These are phyloP conservation scores for Bromus sterilis DNA, from an alignment of 176 grass and related monocot genomes.

Conservation along the genomic window DNA sequence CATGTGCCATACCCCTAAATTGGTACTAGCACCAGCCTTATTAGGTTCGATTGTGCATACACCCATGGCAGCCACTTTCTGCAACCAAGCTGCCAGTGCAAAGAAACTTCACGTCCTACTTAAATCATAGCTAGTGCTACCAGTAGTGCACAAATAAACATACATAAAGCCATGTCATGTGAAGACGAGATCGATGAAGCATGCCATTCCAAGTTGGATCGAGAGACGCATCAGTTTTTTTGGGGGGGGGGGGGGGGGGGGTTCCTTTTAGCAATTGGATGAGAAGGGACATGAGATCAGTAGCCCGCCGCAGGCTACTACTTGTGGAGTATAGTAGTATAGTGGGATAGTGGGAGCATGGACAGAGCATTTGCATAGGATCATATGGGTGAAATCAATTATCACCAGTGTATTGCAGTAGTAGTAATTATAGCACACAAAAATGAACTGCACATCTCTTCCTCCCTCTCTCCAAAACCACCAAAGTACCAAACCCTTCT, in stretches of 20 bases:
- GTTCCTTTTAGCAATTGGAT: no score
- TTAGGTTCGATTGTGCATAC: not conserved
- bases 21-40: not conserved
- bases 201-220: conserved; percentile 6
- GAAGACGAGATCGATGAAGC: not conserved
- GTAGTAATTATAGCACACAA: no score
- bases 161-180: not conserved
- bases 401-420: no score
- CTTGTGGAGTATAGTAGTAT: not conserved
- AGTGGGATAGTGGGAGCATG: no score
- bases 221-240: not conserved
- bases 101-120: not conserved
- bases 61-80: not conserved
- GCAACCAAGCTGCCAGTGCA: not conserved
- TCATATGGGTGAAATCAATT: not conserved
- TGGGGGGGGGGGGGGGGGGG: not conserved
- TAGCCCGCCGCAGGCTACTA: not conserved
- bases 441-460: not conserved
- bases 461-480: no score
- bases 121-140: not conserved
- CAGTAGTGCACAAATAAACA: not conserved
- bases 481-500: no score
- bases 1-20: not conserved
- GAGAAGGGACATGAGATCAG: not conserved
- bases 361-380: not conserved